Conservation (phyloP, 2,329 filamentous ascomycete genomes). For the Lasiodiplodia citricola region DNA sequence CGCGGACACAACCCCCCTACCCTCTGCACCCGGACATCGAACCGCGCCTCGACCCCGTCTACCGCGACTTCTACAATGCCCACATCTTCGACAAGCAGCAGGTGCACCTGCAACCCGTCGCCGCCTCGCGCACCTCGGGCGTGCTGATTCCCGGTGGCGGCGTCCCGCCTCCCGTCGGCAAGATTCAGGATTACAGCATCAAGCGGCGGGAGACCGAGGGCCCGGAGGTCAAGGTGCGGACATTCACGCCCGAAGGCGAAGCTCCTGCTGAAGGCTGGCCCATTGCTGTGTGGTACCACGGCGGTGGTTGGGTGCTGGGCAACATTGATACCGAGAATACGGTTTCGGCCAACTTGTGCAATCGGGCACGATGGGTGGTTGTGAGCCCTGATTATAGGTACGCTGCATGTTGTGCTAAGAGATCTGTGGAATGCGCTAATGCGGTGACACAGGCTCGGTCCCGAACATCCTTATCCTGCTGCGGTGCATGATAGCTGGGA, state of each 20-base stretch:
- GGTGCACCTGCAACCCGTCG: constrained; percentile 39
- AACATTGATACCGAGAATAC: constrained; percentile 43
- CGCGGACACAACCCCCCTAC: constrained; percentile 16
- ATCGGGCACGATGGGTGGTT: constrained; percentile 14
- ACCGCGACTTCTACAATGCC: constrained; percentile 46
- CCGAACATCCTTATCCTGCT: constrained; percentile 44
- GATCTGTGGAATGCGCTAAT: neutral
- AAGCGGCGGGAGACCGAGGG: constrained; percentile 30
- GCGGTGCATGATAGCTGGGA: constrained; percentile 40
- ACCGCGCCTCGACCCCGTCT: constrained; percentile 44
- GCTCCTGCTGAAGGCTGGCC: constrained; percentile 41
- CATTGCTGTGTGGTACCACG: constrained; percentile 48
- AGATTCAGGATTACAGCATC: constrained; percentile 31
- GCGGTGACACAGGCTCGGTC: constrained; percentile 35
- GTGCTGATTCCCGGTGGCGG: constrained; percentile 35
- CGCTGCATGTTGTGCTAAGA: neutral
- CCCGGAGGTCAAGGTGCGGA: constrained; percentile 38
- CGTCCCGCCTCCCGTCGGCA: constrained; percentile 37
- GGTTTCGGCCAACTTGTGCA: constrained; percentile 31
- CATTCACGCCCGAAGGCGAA: constrained; percentile 39
- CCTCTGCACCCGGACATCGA: constrained; percentile 32
- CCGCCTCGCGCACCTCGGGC: constrained; percentile 33
- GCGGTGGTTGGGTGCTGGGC: constrained; percentile 49
- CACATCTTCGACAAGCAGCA: constrained; percentile 33
- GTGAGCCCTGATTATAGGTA: constrained; percentile 21